Base-by-base conservation (phyloP, 192 early-diverging fungal genomes). In the Backusella parvicylindrica region DNA sequence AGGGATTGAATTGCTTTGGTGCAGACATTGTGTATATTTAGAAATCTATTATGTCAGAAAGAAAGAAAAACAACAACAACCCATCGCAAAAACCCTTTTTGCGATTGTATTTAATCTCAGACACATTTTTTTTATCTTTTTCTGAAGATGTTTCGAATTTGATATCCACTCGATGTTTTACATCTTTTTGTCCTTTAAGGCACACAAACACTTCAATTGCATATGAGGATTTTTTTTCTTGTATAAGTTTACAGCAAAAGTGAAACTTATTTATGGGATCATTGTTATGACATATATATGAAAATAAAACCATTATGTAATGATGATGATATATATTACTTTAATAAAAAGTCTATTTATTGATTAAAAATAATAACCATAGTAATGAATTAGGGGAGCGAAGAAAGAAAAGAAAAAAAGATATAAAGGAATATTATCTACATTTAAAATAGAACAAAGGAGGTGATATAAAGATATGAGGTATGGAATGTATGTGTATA, bases 1-100 rank as follows among this genome's bases (percentile, higher is more conserved):
- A 83, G 43, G 82, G 81, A 71, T 69, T 81, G 13, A 87, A 77
- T 73, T 74, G 75, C 28, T 76, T 78, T 69, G 82, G 77, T 74
- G 85, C 31, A 41, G 73, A 43, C 63, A 73, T 40, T 33, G 3
- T 40, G 16, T 30, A 50, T 47, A 50, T 41, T 18, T 6, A n/a
- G 6, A 18, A 47, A 16, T 50, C 32, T 28, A 28, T 50, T 28
- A 2, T 36, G 38, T 31, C 31, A 71, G 41, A 71, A 38, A 28
- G 35, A 50, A 41, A 50, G 36, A 41, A 12, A 35, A 50, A 50
- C 6, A 56, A 56, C n/a, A 56, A 26, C 23, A 60, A 26, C 53
- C 53, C 53, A 60, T 26, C 4, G 18, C 43, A 47, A 41, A 47
- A n/a, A 38, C 11, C 37, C 23, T 4, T 26, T 60, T 13, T 60